phyloP scores from a whole-genome alignment of 1,284 basidiomycete genomes.

The Moniliella sp. region DNA sequence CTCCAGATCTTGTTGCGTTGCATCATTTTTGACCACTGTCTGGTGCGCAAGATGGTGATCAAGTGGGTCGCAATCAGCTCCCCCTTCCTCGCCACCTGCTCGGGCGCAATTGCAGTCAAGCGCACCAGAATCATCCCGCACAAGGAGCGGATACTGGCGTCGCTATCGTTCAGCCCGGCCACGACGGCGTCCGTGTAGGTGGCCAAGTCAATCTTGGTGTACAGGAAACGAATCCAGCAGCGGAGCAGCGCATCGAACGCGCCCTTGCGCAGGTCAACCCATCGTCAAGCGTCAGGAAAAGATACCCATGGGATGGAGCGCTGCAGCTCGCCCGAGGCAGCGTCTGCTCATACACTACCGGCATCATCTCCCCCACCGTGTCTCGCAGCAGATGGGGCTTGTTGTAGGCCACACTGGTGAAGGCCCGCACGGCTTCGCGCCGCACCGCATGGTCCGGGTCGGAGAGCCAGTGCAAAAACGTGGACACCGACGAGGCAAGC shows the following conservation, averaged over 20 bases:
- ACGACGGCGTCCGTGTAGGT: conserved; percentile 40
- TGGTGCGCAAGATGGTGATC: conserved; percentile 49
- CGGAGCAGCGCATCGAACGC: conserved; percentile 96
- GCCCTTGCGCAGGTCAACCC: conserved; percentile 56
- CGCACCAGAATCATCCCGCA: conserved; percentile 85
- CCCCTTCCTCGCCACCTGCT: conserved; percentile 48
- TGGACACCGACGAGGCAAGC: conserved; percentile 59
- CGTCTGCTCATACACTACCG: conserved; percentile 61
- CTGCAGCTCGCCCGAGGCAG: conserved; percentile 45
- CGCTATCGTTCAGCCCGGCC: conserved; percentile 64
- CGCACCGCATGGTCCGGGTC: conserved; percentile 45
- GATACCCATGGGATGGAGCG: conserved; percentile 80
- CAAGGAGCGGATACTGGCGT: conserved; percentile 77
- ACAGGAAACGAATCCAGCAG: conserved; percentile 62
- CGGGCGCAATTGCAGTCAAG: conserved; percentile 60
- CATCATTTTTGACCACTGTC: conserved; percentile 60
- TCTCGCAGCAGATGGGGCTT: conserved; percentile 57
- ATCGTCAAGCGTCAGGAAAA: conserved; percentile 84
- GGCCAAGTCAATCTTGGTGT: conserved; percentile 59
- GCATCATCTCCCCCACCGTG: conserved; percentile 54
- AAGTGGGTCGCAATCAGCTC: conserved; percentile 65
- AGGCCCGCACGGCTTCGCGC: conserved; percentile 41
- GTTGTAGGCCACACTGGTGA: conserved; percentile 82
- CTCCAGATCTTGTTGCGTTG: conserved; percentile 88
- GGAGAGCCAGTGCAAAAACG: conserved; percentile 67